Evolutionary conservation across 164 flowering plant species (phyloP).

Genomic region (Vitis amurensis): DNA sequence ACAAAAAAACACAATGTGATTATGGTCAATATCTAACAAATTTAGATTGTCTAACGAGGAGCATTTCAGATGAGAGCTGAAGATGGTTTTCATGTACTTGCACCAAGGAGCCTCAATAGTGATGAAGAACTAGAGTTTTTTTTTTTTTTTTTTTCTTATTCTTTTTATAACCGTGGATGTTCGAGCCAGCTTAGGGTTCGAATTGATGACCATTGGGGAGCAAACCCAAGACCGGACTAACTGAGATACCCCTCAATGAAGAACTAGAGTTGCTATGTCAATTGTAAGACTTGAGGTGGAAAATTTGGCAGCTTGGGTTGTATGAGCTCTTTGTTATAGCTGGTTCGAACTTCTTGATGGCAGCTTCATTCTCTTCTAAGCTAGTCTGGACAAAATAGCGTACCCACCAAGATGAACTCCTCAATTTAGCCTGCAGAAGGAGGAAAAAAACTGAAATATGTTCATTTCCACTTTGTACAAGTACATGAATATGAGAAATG

Average conservation of each 20-base stretch:
- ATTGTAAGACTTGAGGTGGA: conserved; percentile 68
- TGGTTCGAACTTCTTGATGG: conserved; percentile 74
- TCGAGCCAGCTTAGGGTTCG: too few relatives aligned
- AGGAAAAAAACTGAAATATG: conserved; percentile 1
- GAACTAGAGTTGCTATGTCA: conserved; percentile 16
- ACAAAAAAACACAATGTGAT: too few relatives aligned
- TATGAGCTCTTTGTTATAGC: conserved; percentile 56
- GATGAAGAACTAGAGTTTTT: not conserved
- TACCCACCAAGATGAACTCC: conserved; percentile 86
- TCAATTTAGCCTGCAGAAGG: conserved; percentile 67
- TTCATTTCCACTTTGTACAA: not conserved
- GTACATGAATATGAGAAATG: not conserved
- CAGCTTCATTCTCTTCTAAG: conserved; percentile 69
- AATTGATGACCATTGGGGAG: too few relatives aligned
- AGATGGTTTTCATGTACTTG: too few relatives aligned
- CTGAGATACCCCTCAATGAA: too few relatives aligned
- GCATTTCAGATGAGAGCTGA: too few relatives aligned
- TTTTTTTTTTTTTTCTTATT: too few relatives aligned
- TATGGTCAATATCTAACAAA: too few relatives aligned
- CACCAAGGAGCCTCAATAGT: not conserved
- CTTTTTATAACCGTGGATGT: too few relatives aligned
- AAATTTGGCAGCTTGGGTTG: conserved; percentile 72
- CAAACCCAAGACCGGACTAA: too few relatives aligned
- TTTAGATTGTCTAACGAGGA: too few relatives aligned
- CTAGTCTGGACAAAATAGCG: conserved; percentile 64